Evolutionary conservation across 2,329 filamentous ascomycete species (phyloP), one percentile per base, ranked within the genome.

Genomic region (Immersiporthe knoxdaviesiana): DNA sequence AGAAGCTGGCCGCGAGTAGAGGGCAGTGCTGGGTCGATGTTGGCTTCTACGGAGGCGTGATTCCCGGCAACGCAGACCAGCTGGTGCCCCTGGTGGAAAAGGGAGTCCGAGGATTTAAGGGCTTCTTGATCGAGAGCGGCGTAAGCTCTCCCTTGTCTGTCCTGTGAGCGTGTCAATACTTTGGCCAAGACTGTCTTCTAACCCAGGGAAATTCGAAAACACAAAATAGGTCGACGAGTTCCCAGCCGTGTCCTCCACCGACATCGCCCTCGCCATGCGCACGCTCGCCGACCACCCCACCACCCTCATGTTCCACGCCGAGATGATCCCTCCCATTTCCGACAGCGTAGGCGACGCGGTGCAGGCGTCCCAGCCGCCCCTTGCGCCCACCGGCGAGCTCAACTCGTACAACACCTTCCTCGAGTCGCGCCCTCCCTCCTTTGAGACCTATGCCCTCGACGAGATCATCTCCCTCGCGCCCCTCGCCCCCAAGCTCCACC

Each of bases 11-110:
- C 37, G 96, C 96, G 32, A 93, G 93, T 54, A 81, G 87, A 71
- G 93, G 92, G 44, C 91, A 98, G 81, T 97, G 95, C 81, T 99
- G 95, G 95, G 93, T 98, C 35, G 96, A 98, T 75, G 94, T 98
- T n/a, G 96, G 94, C 39, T 98, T 99, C 80, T 98, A 98, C 78
- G 96, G 96, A 35, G 96, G 96, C 41, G 89, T 98, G 52, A 90
- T 99, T 62, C 96, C 96, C 3, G 96, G 95, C 1, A 99, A 99
- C 77, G 87, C 90, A 2, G 80, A 87, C 14, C 90, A 98, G 76
- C 82, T 99, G 67, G 88, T 92, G 74, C 90, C 90, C 0, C 84
- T 99, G 4, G 92, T 98, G 0, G 87, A 92, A 68, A 91, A 89
- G 54, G 96, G 96, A 66, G 95, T 98, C 14, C 87, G 94, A 73